Evolutionary conservation across 2,329 filamentous ascomycete species (phyloP), one percentile per base, ranked within the genome.

Genomic region (Scytalidium lignicola): DNA sequence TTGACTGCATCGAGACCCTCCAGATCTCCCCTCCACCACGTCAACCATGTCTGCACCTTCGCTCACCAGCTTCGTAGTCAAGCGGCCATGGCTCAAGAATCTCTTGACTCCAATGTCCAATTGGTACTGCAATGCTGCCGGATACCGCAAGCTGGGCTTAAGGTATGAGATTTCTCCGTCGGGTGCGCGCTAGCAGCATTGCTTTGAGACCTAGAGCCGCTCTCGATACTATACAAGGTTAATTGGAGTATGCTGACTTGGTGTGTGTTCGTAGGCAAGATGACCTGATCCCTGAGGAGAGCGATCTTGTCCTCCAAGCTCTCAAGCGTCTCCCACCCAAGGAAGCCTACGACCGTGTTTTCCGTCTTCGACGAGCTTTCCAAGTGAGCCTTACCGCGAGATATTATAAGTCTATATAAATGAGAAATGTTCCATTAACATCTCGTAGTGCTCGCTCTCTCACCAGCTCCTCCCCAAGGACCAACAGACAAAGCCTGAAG

Each of bases 261-360:
- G 32, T 26, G 9, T 20, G 39, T 29, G 46, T 29, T 57, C n/a
- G 61, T 68, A 97, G 93, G 73, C 84, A 85, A 79, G 93, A 99
- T 73, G 93, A 99, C 70, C 75, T 99, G 69, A 88, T 96, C 69
- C 83, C 88, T 68, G 93, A 99, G 74, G 93, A 99, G 76, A 86
- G 80, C 77, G 88, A 93, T 64, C 74, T 78, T 51, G 90, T 96
- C 64, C 86, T 93, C 72, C 80, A 85, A 62, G 93, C 93, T 56
- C 81, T 99, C 66, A 88, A 88, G 80, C 90, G 93, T 69, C 87
- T 99, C 55, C 82, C 88, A 51, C 80, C 89, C 64, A 89, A 95
- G 78, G 89, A 93, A 69, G 80, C 85, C 64, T 97, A 97, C 76
- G 93, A 99, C 77, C 92, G 93, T 70, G 83, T 97, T 70, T 99